phyloP scores from a whole-genome alignment of 2,329 filamentous ascomycete species.

The Curvularia sp. region DNA sequence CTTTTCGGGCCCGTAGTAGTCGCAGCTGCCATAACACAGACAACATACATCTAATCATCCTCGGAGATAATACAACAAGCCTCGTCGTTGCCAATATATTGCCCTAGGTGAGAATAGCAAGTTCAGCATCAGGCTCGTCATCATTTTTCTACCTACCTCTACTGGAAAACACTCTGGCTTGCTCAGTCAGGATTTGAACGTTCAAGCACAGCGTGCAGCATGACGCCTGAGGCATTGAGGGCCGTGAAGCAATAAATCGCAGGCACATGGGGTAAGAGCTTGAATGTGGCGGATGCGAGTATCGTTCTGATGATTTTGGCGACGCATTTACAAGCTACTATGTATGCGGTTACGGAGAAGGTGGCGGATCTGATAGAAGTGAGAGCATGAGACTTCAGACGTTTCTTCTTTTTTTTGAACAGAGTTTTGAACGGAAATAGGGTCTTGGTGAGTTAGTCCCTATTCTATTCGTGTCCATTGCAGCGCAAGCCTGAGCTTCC shows the following conservation, averaged over 20 bases:
- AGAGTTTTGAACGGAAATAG: not conserved
- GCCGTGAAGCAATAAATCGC: conserved; percentile 21
- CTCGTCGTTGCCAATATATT: conserved; percentile 23
- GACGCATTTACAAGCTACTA: conserved; percentile 32
- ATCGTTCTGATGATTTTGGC: conserved; percentile 28
- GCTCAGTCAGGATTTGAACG: conserved; percentile 24
- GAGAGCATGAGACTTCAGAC: not conserved
- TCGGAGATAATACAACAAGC: conserved; percentile 34
- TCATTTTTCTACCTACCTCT: not conserved
- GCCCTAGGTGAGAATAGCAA: conserved; percentile 6
- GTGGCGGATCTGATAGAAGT: conserved; percentile 9
- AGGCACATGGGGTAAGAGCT: conserved; percentile 28
- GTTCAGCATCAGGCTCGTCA: not conserved
- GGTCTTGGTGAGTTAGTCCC: not conserved
- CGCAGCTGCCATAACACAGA: not conserved
- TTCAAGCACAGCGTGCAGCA: conserved; percentile 24
- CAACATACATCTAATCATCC: conserved; percentile 34
- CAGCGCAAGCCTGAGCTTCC: not conserved
- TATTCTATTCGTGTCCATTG: not conserved
- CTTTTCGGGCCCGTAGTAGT: conserved; percentile 3
- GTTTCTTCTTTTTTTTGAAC: not conserved
- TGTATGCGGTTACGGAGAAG: conserved; percentile 13
- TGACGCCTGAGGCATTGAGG: conserved; percentile 32
- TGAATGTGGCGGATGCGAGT: conserved; percentile 32
- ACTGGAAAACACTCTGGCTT: not conserved